These are phyloP conservation scores for Aureobasidium zeae DNA, from an alignment of 2,329 filamentous ascomycete species.

Conservation along the genomic window DNA sequence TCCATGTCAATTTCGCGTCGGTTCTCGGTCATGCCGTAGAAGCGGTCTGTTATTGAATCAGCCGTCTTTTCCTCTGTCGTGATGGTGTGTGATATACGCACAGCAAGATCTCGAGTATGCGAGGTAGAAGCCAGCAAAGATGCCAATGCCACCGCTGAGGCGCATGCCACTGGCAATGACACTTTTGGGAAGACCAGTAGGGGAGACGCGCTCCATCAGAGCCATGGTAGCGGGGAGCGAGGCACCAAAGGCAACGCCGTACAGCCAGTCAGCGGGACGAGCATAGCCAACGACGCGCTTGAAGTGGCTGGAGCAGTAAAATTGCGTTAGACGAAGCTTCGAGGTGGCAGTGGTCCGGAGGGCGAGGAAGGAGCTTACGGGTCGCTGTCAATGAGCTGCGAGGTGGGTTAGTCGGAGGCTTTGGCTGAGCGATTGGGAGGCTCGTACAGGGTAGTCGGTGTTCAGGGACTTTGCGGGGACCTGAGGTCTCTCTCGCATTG, in stretches of 20 bases:
- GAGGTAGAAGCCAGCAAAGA: constrained; percentile 70
- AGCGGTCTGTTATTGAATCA: constrained; percentile 57
- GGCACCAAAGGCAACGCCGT: constrained; percentile 59
- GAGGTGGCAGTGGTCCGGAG: too few relatives aligned
- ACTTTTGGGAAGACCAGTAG: constrained; percentile 73
- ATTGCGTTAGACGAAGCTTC: constrained; percentile 15
- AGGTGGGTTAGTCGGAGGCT: constrained; percentile 20
- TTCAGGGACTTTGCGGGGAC: constrained; percentile 68
- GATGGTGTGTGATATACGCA: constrained; percentile 44
- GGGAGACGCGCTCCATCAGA: constrained; percentile 73
- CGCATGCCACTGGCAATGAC: constrained; percentile 79
- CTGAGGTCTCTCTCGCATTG: constrained; percentile 9
- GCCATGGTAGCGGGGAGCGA: constrained; percentile 65
- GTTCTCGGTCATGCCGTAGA: constrained; percentile 94
- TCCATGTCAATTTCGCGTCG: constrained; percentile 86
- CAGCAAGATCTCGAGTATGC: constrained; percentile 76
- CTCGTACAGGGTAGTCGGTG: constrained; percentile 77
- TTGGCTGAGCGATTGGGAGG: constrained; percentile 16
- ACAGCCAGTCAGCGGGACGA: constrained; percentile 70
- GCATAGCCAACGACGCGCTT: constrained; percentile 84
- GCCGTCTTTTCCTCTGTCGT: too few relatives aligned
- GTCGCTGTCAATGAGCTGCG: constrained; percentile 95
- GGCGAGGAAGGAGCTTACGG: constrained; percentile 55
- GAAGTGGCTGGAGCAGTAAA: constrained; percentile 60
- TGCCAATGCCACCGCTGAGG: constrained; percentile 61